Evolutionary conservation across 306 rosid genomes (phyloP), one percentile per base, ranked within the genome.

Genomic region (Quercus wislizeni): DNA sequence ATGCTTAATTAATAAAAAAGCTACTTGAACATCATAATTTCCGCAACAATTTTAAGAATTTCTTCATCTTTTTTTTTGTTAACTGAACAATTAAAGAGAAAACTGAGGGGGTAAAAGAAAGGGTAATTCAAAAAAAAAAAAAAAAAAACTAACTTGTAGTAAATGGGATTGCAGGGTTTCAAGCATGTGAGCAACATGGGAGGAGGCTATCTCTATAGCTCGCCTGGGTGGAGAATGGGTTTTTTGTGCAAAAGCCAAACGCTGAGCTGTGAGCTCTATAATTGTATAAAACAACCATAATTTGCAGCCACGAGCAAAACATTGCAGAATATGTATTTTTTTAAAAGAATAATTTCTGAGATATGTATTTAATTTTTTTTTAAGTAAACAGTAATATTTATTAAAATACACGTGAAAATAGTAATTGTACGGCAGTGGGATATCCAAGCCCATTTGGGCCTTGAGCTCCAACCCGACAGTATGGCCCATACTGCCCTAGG

Each of bases 171-270:
- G 54, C 71, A 94, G 97, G 95, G 95, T 21, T 94, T 78, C 77
- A 75, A 85, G 89, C 73, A 87, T 75, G 88, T 86, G 91, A 86
- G 63, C 35, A 83, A 94, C 88, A 84, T 92, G 86, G 94, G 94
- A 80, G 97, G 97, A 81, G 99, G 97, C 27, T 86, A 90, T 74
- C 23, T 21, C 23, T 21, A 21, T 21, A 21, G 23, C 33, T 73
- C 9, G 93, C 89, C 13, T 94, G 96, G 97, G 81, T 88, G 69
- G 89, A 83, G 63, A 86, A 87, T 61, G 80, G 79, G 33, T 85
- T 90, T 70, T 73, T 88, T 8, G 90, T 85, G 71, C 76, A 78
- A 7, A 67, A 67, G 51, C 71, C 51, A 67, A 0, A 33, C 10
- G 27, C 49, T 6, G 51, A 65, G 43, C 70, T 67, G 46, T 38